These are phyloP conservation scores for Emmonsiellopsis sp. DNA, from an alignment of 2,329 filamentous ascomycete species.

Conservation along the genomic window DNA sequence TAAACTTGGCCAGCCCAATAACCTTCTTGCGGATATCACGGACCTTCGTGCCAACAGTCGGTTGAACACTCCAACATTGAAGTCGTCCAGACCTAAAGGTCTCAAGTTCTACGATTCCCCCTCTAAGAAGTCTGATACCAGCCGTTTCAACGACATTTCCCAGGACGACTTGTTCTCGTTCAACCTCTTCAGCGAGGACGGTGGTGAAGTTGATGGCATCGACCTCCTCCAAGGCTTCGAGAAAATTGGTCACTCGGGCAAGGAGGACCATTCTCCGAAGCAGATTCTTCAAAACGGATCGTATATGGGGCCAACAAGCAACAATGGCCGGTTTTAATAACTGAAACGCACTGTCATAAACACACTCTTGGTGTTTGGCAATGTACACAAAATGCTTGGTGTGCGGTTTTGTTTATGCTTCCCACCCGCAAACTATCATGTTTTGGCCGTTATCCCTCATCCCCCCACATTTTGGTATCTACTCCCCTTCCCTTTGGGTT, in stretches of 20 bases:
- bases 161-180: slow-evolving; percentile 41
- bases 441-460: background rate
- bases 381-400: background rate
- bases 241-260: slow-evolving; percentile 35
- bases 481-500: background rate
- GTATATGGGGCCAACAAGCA: slow-evolving; percentile 24
- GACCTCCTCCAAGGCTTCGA: slow-evolving; percentile 41
- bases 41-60: slow-evolving; percentile 28
- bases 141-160: slow-evolving; percentile 26
- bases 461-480: background rate
- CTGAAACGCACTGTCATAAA: background rate
- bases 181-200: slow-evolving; percentile 36
- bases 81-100: slow-evolving; percentile 24
- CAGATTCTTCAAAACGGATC: slow-evolving; percentile 20
- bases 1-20: slow-evolving; percentile 40
- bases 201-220: slow-evolving; percentile 35
- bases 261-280: slow-evolving; percentile 24
- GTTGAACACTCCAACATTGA: slow-evolving; percentile 24
- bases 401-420: background rate
- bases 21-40: slow-evolving; percentile 41
- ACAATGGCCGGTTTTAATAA: slow-evolving; percentile 25
- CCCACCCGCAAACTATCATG: no score
- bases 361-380: background rate
- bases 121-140: slow-evolving; percentile 26
- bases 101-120: slow-evolving; percentile 32